Base-by-base conservation (phyloP, 208 protist genomes). In the Cochliopodium minus region DNA sequence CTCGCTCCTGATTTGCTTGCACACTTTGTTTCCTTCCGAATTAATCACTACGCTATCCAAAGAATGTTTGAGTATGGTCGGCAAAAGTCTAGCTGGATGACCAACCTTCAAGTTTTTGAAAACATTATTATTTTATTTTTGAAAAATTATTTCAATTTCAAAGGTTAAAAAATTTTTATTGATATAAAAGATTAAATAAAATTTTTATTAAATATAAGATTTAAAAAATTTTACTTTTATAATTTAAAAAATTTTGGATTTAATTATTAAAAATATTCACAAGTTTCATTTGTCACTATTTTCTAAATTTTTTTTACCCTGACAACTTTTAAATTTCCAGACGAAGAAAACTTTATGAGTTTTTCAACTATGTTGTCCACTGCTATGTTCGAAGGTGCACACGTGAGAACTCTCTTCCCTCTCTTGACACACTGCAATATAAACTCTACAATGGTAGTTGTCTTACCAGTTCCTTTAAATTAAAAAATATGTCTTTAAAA, bases 301-400 rank as follows among this genome's bases (percentile, higher is more conserved):
- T n/a, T n/a, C n/a, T n/a, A n/a, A n/a, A n/a, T n/a, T n/a, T n/a
- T n/a, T n/a, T n/a, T n/a, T n/a, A n/a, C n/a, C n/a, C n/a, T n/a
- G n/a, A n/a, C n/a, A n/a, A n/a, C n/a, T n/a, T n/a, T n/a, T n/a
- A n/a, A n/a, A n/a, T n/a, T n/a, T n/a, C n/a, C n/a, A n/a, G n/a
- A n/a, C n/a, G n/a, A 53, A 38, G 10, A 34, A 13, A 13, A 49
- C 4, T 32, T 43, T 4, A 58, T 30, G 17, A 77, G 28, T 32
- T 58, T 57, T 36, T 77, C 63, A 4, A 78, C 50, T 2, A 79
- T 71, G 42, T 81, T 82, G 30, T 82, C 73, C 1, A 80, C 76
- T 5, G 71, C 70, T 1, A 81, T 39, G 47, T 82, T 83, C 4
- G 71, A 81, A 7, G 74, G 67, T 4, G 65, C 74, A 49, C 62